Evolutionary conservation across 2,329 filamentous ascomycete genomes (phyloP).

Genomic region (Neofusicoccum umdonicola): DNA sequence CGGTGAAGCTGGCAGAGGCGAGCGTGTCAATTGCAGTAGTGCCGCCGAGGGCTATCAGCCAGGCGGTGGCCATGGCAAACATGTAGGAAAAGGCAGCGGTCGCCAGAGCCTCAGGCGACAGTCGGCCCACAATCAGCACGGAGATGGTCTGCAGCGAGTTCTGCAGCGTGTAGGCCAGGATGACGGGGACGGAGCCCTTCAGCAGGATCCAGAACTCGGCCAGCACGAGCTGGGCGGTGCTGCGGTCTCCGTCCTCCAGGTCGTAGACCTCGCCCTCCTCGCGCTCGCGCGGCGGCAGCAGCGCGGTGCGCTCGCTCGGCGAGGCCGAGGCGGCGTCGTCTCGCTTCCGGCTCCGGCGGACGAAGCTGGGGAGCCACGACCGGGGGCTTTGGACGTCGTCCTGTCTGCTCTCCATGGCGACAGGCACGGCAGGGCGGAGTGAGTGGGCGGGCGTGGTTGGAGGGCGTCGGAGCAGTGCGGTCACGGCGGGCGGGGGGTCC

Average conservation of each 20-base stretch:
- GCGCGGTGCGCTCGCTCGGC: constrained; percentile 40
- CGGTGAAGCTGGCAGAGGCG: constrained; percentile 78
- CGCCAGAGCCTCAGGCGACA: constrained; percentile 76
- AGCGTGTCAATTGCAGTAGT: constrained; percentile 85
- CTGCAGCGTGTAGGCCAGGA: constrained; percentile 80
- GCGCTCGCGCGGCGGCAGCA: constrained; percentile 43
- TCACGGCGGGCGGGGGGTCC: background rate
- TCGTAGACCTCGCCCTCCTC: constrained; percentile 40
- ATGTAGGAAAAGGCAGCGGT: constrained; percentile 87
- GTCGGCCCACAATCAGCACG: constrained; percentile 74
- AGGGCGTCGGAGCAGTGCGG: background rate
- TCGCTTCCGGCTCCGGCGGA: constrained; percentile 20
- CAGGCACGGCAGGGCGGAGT: background rate
- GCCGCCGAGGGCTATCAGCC: constrained; percentile 81
- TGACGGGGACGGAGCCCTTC: constrained; percentile 71
- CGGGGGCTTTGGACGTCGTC: background rate
- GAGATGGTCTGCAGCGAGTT: constrained; percentile 82
- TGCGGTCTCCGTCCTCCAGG: constrained; percentile 34
- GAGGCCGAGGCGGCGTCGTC: constrained; percentile 19
- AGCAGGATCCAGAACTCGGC: constrained; percentile 67
- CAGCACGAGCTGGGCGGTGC: constrained; percentile 41
- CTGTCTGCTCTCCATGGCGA: constrained; percentile 17
- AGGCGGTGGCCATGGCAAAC: constrained; percentile 87
- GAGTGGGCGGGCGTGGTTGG: background rate
- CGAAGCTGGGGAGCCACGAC: constrained; percentile 32